A percentile compares a stretch with the other conserved stretches of the same genome.
These are phyloP conservation scores for Thymus quinquecostatus DNA, from an alignment of 257 asterid species.

Conservation along the genomic window DNA sequence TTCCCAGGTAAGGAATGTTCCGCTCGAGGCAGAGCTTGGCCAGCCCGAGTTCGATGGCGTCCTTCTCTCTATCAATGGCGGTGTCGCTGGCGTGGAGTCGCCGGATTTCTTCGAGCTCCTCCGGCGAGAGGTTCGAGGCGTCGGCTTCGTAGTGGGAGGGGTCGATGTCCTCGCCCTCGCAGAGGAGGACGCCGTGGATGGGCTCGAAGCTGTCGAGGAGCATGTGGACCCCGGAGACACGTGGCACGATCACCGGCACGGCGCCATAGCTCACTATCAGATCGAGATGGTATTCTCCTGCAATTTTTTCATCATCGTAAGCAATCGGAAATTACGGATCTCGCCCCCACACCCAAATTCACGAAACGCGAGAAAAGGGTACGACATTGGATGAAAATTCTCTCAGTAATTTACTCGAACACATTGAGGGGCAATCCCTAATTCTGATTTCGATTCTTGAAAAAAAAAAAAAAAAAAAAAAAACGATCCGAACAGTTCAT, in stretches of 20 bases:
- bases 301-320: background rate
- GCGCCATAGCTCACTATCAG: slow-evolving; percentile 83
- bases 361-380: no score
- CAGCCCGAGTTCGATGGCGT: slow-evolving; percentile 70
- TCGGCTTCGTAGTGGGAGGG: slow-evolving; percentile 77
- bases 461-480: background rate
- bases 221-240: slow-evolving; percentile 76
- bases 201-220: slow-evolving; percentile 80
- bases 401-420: background rate
- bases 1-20: slow-evolving; percentile 84
- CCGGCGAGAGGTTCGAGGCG: slow-evolving; percentile 42
- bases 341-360: background rate
- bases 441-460: background rate
- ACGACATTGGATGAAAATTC: background rate
- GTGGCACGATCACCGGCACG: slow-evolving; percentile 77
- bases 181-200: slow-evolving; percentile 86
- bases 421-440: background rate
- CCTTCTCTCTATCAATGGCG: slow-evolving; percentile 75
- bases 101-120: slow-evolving; percentile 71
- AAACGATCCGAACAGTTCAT: background rate
- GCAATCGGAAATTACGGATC: background rate
- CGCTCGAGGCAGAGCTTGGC: slow-evolving; percentile 88
- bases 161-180: slow-evolving; percentile 90
- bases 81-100: slow-evolving; percentile 68
- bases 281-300: slow-evolving; percentile 88